Conservation (phyloP, 108 stramenopile species). For the Cyclotella sp. region DNA sequence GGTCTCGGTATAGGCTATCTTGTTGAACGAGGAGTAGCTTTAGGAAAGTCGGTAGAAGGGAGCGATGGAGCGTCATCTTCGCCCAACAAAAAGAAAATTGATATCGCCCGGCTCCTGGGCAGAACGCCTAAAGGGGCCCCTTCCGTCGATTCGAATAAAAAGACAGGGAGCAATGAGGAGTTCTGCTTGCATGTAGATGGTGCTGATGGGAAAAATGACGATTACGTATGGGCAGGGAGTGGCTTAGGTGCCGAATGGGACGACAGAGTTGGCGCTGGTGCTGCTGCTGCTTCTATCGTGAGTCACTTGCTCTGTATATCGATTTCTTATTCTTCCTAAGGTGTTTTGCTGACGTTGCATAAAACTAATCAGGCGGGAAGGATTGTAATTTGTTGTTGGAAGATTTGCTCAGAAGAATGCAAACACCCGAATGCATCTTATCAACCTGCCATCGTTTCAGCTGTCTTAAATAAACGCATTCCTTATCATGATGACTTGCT, state of each 20-base stretch:
- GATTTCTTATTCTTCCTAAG: neutral
- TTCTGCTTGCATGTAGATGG: conserved; percentile 20
- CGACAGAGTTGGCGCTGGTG: conserved; percentile 88
- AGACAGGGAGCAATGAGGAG: conserved; percentile 3
- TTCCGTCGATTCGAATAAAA: neutral
- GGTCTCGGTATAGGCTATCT: conserved; percentile 83
- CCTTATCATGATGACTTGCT: conserved; percentile 79
- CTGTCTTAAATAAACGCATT: conserved; percentile 77
- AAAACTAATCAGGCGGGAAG: conserved; percentile 59
- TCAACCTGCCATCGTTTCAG: conserved; percentile 80
- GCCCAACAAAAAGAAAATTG: conserved; percentile 46
- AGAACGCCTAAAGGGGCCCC: conserved; percentile 55
- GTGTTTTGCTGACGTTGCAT: neutral
- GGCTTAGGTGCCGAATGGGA: conserved; percentile 90
- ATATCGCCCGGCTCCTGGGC: conserved; percentile 84
- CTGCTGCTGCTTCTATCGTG: conserved; percentile 85
- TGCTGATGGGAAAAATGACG: conserved; percentile 28
- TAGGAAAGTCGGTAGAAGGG: conserved; percentile 54
- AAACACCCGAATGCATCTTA: conserved; percentile 90
- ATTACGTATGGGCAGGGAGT: conserved; percentile 72
- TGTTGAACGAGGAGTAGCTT: conserved; percentile 68
- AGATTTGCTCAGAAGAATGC: conserved; percentile 85
- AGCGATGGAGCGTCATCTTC: conserved; percentile 11
- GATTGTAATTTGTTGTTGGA: conserved; percentile 80
- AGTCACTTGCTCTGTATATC: conserved; percentile 23